Percentiles rank a stretch among this genome's conserved stretches.
Evolutionary conservation across 1,139 yeast species (phyloP).

Genomic region (Pichia sp.): DNA sequence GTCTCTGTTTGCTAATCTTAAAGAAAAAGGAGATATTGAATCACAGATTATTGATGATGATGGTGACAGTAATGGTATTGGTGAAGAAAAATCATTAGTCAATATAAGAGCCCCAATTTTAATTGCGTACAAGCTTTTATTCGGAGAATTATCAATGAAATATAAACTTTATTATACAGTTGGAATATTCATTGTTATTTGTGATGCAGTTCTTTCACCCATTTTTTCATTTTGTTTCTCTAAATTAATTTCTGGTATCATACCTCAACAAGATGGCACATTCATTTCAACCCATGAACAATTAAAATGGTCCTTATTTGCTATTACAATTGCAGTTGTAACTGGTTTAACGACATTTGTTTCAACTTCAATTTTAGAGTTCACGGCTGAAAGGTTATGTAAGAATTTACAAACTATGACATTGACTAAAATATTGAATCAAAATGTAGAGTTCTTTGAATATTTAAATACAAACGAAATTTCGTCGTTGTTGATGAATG

Average conservation of each 20-base stretch:
- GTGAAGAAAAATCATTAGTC: not conserved
- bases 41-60: not conserved
- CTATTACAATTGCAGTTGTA: slow-evolving; percentile 50
- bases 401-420: slow-evolving; percentile 44
- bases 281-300: slow-evolving; percentile 36
- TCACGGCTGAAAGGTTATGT: slow-evolving; percentile 66
- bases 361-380: slow-evolving; percentile 45
- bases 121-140: slow-evolving; percentile 7
- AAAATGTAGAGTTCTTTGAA: slow-evolving; percentile 52
- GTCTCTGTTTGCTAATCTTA: slow-evolving; percentile 5
- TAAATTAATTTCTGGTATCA: slow-evolving; percentile 51
- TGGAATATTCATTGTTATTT: slow-evolving; percentile 49
- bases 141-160: slow-evolving; percentile 3
- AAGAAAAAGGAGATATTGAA: not conserved
- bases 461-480: slow-evolving; percentile 47
- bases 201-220: slow-evolving; percentile 65
- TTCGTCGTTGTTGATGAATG: slow-evolving; percentile 67
- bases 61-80: not conserved
- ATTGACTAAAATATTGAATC: slow-evolving; percentile 44
- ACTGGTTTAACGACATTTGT: slow-evolving; percentile 56
- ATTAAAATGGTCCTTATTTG: slow-evolving; percentile 60
- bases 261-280: slow-evolving; percentile 30
- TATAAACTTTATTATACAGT: slow-evolving; percentile 20
- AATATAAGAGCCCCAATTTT: slow-evolving; percentile 11
- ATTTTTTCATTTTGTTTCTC: slow-evolving; percentile 75